phyloP scores from a whole-genome alignment of 345 rosid species.

The Syzygium jambos region DNA sequence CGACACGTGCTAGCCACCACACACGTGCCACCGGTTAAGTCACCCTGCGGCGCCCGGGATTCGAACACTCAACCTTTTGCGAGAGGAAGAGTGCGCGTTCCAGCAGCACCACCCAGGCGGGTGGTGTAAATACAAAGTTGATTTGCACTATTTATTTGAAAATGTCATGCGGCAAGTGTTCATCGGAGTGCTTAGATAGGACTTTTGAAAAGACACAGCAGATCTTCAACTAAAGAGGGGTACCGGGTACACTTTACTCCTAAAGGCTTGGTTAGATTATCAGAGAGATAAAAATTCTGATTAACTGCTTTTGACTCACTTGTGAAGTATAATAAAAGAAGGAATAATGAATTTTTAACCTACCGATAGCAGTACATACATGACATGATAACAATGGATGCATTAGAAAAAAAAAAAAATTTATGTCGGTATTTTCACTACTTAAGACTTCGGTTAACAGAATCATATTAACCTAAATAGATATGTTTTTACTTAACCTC shows the following conservation, averaged over 20 bases:
- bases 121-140: neutral
- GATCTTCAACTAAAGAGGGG: neutral
- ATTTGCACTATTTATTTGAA: neutral
- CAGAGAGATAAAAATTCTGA: neutral
- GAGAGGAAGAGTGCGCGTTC: no score
- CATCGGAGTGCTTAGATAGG: neutral
- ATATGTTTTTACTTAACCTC: neutral
- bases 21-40: no score
- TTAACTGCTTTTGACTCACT: neutral
- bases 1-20: no score
- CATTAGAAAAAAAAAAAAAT: no score
- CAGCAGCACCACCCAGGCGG: no score
- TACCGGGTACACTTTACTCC: neutral
- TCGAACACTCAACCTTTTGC: no score
- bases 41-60: no score
- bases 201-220: neutral
- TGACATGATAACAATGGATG: neutral
- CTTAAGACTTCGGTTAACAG: neutral
- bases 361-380: neutral
- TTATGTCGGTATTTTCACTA: neutral
- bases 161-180: neutral
- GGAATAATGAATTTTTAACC: neutral
- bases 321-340: neutral
- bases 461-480: neutral
- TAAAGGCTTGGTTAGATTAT: neutral